Conservation (phyloP, 208 protist species). For the Herpetomonas samuelpessoai region DNA sequence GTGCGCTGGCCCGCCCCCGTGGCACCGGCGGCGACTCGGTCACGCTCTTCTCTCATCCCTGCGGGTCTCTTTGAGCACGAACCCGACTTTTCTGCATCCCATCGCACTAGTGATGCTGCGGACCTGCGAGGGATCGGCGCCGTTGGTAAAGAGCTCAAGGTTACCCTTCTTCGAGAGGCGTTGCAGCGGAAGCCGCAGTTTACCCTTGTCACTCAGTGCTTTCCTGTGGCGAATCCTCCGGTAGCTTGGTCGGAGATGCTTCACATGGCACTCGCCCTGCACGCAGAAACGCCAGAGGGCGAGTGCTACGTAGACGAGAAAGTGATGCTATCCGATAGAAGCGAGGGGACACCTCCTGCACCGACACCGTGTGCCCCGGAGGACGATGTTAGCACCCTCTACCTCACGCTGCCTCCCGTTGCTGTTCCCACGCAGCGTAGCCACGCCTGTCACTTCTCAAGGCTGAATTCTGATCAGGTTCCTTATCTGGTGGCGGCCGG, state of each 20-base stretch:
- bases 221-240: slow-evolving; percentile 55
- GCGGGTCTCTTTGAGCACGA: too few relatives aligned
- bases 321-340: too few relatives aligned
- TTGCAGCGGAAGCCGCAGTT: slow-evolving; percentile 10
- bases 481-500: slow-evolving; percentile 27
- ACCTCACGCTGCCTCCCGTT: slow-evolving; percentile 16
- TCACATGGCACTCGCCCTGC: slow-evolving; percentile 46
- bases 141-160: too few relatives aligned
- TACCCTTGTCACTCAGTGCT: slow-evolving; percentile 63
- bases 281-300: slow-evolving; percentile 20
- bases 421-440: neutral
- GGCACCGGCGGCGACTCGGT: slow-evolving; percentile 21
- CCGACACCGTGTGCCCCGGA: too few relatives aligned
- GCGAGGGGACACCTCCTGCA: too few relatives aligned
- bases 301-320: neutral
- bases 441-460: slow-evolving; percentile 34
- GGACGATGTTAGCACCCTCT: slow-evolving; percentile 6
- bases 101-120: neutral
- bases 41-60: neutral
- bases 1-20: slow-evolving; percentile 80
- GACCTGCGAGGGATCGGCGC: too few relatives aligned
- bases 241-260: slow-evolving; percentile 65
- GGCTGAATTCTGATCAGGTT: slow-evolving; percentile 24
- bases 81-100: neutral
- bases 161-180: neutral